Base-by-base conservation (phyloP, 495 filamentous ascomycete species). In the Mytilinidion resinicola region DNA sequence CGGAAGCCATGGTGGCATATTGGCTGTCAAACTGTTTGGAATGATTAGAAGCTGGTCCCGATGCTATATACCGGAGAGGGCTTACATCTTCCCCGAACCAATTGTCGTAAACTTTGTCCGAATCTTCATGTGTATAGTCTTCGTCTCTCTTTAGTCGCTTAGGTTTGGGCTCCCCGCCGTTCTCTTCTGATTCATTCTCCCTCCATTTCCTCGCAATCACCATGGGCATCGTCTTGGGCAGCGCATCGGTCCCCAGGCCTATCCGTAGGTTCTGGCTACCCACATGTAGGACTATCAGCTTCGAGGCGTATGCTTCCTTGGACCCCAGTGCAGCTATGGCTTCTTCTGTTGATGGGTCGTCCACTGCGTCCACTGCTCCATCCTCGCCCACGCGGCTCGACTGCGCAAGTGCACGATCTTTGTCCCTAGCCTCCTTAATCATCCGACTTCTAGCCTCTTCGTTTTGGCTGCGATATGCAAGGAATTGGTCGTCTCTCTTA, bases 231-330 rank as follows among this genome's bases (percentile, higher is more conserved):
- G 88, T 92, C 73, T 91, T 96, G 0, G 93, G 93, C 35, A 98
- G 72, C 19, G 91, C 93, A 76, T 98, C 93, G 67, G 88, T 96
- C 5, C 92, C 89, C 48, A 96, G 79, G 0, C 93, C 93, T 60
- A 98, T 90, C 35, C 93, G 80, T 53, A 97, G 71, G 57, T 97
- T 97, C 74, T 98, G 93, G 67, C 91, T 96, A n/a, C 93, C 93
- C n/a, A 92, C 81, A 69, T 98, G 93, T 55, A 98, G 89, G 36
- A 97, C 87, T 67, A 98, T 91, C 53, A 96, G 86, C 70, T 95
- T 96, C 9, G 91, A 92, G 38, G 90, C 89, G 57, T 82, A 72
- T n/a, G 78, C 63, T 17, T 62, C 56, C 21, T 36, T 37, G 9
- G 55, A 62, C 53, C 35, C 63, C 55, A 56, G 51, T 33, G 37